Percentiles rank a stretch among this genome's conserved stretches.
Conservation (phyloP, 2,329 filamentous ascomycete genomes). For the Passalora sequoiae region DNA sequence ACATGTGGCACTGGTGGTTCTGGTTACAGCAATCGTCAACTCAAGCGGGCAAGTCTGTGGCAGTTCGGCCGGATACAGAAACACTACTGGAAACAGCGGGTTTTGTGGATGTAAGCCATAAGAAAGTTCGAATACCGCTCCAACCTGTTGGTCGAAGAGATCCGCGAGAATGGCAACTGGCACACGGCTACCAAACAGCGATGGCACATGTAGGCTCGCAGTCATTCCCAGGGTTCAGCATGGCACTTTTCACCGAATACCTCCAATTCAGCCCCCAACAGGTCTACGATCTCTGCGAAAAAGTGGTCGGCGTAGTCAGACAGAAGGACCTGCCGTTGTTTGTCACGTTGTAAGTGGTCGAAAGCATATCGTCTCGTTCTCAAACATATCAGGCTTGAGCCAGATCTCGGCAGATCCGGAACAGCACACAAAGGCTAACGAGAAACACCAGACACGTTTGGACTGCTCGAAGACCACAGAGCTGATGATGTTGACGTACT, state of each 20-base stretch:
- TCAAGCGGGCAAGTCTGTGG: slow-evolving; percentile 59
- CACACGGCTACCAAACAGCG: slow-evolving; percentile 77
- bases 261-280: slow-evolving; percentile 55
- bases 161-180: slow-evolving; percentile 60
- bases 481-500: slow-evolving; percentile 8
- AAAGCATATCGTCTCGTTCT: too few species aligned
- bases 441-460: slow-evolving; percentile 41
- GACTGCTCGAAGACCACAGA: slow-evolving; percentile 42
- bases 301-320: slow-evolving; percentile 43
- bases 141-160: slow-evolving; percentile 55
- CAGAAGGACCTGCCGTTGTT: slow-evolving; percentile 41
- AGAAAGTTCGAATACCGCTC: slow-evolving; percentile 67
- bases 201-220: slow-evolving; percentile 43
- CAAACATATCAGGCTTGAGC: slow-evolving; percentile 7
- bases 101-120: slow-evolving; percentile 66
- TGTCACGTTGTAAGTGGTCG: slow-evolving; percentile 65
- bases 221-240: slow-evolving; percentile 27
- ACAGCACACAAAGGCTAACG: too few species aligned
- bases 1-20: slow-evolving; percentile 62
- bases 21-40: slow-evolving; percentile 65
- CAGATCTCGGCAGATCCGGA: not conserved
- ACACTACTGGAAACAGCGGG: slow-evolving; percentile 62
- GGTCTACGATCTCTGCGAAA: slow-evolving; percentile 59
- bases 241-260: slow-evolving; percentile 54
- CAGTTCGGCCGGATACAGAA: slow-evolving; percentile 58